A percentile compares a stretch with the other conserved stretches of the same genome.
Conservation (phyloP, 1,284 basidiomycete genomes). For the Pyrrhoderma noxium region DNA sequence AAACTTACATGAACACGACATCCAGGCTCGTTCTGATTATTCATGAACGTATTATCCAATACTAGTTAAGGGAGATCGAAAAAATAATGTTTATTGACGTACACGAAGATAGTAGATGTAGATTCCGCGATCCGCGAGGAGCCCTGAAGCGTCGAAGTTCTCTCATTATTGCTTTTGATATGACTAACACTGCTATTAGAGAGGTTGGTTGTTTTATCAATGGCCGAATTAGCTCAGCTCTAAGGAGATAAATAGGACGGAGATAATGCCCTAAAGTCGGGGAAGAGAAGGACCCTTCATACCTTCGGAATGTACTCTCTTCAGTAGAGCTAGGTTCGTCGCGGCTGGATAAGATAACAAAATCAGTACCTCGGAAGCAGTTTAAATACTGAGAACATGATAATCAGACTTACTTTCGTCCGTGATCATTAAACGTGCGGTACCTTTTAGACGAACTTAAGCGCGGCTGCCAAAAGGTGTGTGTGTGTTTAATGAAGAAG, state of each 20-base stretch:
- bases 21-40: conserved; percentile 15
- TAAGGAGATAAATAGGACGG: too few species aligned
- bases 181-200: too few species aligned
- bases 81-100: conserved; percentile 15
- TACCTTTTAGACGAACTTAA: background rate
- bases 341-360: too few species aligned
- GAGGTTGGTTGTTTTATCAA: too few species aligned
- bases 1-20: conserved; percentile 8
- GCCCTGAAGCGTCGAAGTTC: background rate
- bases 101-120: conserved; percentile 18
- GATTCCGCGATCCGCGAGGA: conserved; percentile 7
- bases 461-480: background rate
- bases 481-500: background rate
- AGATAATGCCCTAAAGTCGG: too few species aligned
- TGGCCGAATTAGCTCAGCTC: too few species aligned
- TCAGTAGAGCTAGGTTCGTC: too few species aligned
- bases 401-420: conserved; percentile 4
- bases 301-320: too few species aligned
- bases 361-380: too few species aligned
- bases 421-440: background rate
- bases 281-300: too few species aligned
- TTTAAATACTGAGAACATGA: background rate
- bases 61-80: background rate
- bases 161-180: too few species aligned
- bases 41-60: conserved; percentile 4